Evolutionary conservation across 208 protist genomes (phyloP).

Genomic region (Leishmania major): DNA sequence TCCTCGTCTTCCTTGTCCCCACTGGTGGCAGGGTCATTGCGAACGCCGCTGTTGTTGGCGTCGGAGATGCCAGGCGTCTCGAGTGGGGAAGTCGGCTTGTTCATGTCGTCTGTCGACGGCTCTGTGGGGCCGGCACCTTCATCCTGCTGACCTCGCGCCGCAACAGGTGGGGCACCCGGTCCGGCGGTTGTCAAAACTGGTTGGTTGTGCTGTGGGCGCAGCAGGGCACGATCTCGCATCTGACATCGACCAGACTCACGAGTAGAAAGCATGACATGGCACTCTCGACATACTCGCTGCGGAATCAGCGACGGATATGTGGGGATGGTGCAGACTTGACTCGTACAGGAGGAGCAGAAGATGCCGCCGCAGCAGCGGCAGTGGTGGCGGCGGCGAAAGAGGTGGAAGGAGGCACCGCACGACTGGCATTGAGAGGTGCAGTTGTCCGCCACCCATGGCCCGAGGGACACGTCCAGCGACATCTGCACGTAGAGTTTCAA

Average conservation of each 20-base stretch:
- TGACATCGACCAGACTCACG: slow-evolving; percentile 10
- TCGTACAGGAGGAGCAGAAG: slow-evolving; percentile 52
- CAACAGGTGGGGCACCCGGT: neutral
- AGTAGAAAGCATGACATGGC: slow-evolving; percentile 9
- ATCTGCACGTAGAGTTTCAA: neutral
- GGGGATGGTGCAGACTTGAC: slow-evolving; percentile 21
- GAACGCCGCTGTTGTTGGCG: slow-evolving; percentile 20
- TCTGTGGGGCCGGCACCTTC: neutral
- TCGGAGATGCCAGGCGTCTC: neutral
- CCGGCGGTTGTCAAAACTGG: neutral
- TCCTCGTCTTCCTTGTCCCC: slow-evolving; percentile 12
- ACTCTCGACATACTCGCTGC: slow-evolving; percentile 53
- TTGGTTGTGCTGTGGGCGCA: neutral
- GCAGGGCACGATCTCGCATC: slow-evolving; percentile 5
- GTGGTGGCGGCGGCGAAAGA: slow-evolving; percentile 43
- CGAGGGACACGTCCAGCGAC: slow-evolving; percentile 21
- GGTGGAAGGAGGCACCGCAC: slow-evolving; percentile 33
- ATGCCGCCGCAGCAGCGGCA: slow-evolving; percentile 42
- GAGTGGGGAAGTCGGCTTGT: neutral
- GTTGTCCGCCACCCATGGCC: slow-evolving; percentile 40
- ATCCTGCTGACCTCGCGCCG: neutral
- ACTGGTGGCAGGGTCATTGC: neutral
- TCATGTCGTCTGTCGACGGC: too few relatives aligned
- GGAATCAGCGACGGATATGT: slow-evolving; percentile 25
- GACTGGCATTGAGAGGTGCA: slow-evolving; percentile 29